These are phyloP conservation scores for Chenopodium formosanum DNA, from an alignment of 148 eudicot genomes.

Conservation along the genomic window DNA sequence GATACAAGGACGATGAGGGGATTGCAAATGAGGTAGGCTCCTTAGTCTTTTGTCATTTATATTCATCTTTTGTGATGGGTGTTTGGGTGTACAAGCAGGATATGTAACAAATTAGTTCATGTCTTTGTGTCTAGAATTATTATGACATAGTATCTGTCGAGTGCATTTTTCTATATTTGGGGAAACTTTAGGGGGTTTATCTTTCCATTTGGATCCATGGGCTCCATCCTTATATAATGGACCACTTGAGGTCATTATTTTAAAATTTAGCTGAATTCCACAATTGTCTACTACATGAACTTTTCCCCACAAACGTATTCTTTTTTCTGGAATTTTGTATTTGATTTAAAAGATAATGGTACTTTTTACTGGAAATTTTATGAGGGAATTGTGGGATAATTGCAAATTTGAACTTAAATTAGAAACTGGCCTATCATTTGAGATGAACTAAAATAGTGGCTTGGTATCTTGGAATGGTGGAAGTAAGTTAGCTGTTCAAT, in stretches of 20 bases:
- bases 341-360: background rate
- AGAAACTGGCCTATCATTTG: background rate
- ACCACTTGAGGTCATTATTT: background rate
- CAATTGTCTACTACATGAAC: background rate
- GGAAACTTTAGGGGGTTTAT: background rate
- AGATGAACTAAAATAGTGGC: background rate
- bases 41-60: background rate
- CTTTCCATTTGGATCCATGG: background rate
- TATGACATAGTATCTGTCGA: background rate
- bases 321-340: background rate
- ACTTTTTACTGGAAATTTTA: too few species aligned
- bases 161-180: background rate
- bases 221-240: background rate
- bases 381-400: background rate
- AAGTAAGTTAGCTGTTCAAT: background rate
- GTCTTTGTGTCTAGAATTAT: background rate
- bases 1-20: constrained; percentile 81
- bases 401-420: background rate
- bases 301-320: background rate
- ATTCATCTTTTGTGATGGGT: background rate
- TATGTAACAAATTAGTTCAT: background rate
- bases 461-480: background rate
- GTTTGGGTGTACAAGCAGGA: background rate
- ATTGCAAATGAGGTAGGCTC: constrained; percentile 61
- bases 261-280: too few species aligned